A percentile compares a stretch with the other conserved stretches of the same genome.
phyloP scores from a whole-genome alignment of 108 stramenopile species.

The Pseudonitzschia pungens region DNA sequence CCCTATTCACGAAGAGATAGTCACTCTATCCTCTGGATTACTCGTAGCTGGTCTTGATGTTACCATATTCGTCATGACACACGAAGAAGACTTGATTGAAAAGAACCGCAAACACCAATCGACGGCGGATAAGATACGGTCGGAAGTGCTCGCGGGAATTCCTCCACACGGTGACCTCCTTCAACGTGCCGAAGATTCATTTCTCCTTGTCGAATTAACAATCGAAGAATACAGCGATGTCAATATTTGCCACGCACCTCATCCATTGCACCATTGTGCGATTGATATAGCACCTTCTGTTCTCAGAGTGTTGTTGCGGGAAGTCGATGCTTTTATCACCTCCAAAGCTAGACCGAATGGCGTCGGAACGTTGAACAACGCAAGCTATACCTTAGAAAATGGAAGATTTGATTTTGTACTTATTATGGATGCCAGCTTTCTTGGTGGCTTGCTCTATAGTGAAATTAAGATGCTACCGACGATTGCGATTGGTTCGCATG shows the following conservation, averaged over 20 bases:
- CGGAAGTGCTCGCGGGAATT: background rate
- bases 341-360: background rate
- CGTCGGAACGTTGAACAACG: background rate
- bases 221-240: background rate
- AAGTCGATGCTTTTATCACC: background rate
- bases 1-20: background rate
- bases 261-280: slow-evolving; percentile 20
- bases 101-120: background rate
- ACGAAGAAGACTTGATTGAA: background rate
- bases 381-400: background rate
- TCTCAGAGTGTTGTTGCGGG: background rate
- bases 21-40: background rate
- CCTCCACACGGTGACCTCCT: background rate
- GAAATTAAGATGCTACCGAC: slow-evolving; percentile 23
- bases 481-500: slow-evolving; percentile 10
- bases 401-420: slow-evolving; percentile 12
- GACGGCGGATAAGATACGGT: background rate
- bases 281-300: slow-evolving; percentile 12
- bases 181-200: slow-evolving; percentile 12
- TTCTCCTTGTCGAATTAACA: background rate
- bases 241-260: background rate
- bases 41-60: background rate
- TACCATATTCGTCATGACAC: slow-evolving; percentile 4
- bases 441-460: slow-evolving; percentile 19
- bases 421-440: slow-evolving; percentile 21